phyloP scores from a whole-genome alignment of 2,329 filamentous ascomycete species.

The Helotiales sp. region DNA sequence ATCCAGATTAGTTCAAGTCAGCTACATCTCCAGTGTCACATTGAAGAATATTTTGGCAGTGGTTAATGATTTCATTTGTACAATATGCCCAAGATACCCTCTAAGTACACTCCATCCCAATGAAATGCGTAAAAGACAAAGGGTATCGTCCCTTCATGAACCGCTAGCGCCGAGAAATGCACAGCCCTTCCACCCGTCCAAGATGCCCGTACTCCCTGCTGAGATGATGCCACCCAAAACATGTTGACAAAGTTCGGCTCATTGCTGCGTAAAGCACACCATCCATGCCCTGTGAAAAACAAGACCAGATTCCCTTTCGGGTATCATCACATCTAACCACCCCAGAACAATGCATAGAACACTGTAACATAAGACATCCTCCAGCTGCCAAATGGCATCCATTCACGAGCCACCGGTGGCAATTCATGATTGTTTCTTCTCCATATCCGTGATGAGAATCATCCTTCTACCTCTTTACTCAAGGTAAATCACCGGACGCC shows the following conservation, averaged over 20 bases:
- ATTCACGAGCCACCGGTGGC: background rate
- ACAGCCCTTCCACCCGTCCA: background rate
- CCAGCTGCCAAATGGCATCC: background rate
- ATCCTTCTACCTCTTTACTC: background rate
- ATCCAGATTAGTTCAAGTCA: too few relatives aligned
- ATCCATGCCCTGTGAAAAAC: background rate
- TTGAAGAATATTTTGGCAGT: background rate
- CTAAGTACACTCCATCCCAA: background rate
- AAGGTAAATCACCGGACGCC: constrained; percentile 3
- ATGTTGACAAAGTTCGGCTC: background rate
- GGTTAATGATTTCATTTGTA: background rate
- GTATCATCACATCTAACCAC: background rate
- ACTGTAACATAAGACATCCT: background rate
- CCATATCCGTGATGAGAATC: background rate
- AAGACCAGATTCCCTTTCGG: background rate
- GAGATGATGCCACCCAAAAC: background rate
- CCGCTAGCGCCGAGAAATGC: constrained; percentile 1
- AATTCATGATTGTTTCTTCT: background rate
- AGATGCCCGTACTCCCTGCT: background rate
- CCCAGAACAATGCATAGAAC: background rate
- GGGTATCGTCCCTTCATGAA: background rate
- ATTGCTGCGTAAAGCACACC: too few relatives aligned
- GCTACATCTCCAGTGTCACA: background rate
- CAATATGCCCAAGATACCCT: background rate
- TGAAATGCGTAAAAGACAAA: background rate